A percentile compares a stretch with the other conserved stretches of the same genome.
Conservation (phyloP, 2,329 filamentous ascomycete genomes). For the Botrytis byssoidea region DNA sequence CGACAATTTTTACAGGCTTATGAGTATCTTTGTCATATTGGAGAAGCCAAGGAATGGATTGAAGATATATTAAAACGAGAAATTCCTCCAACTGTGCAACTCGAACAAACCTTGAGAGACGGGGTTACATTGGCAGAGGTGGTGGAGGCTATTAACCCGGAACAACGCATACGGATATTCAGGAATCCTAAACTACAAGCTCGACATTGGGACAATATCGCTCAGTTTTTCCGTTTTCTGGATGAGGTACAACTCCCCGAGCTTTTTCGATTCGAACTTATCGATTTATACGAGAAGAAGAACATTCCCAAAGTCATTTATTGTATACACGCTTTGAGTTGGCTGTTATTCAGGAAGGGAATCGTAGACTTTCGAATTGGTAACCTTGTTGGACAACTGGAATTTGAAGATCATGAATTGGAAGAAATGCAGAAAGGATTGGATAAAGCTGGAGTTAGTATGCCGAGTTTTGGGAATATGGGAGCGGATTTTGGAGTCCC, state of each 20-base stretch:
- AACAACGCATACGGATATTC: slow-evolving; percentile 78
- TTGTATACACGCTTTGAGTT: slow-evolving; percentile 95
- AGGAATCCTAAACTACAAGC: slow-evolving; percentile 82
- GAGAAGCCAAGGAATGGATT: slow-evolving; percentile 99
- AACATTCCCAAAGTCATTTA: slow-evolving; percentile 99
- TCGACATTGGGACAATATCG: slow-evolving; percentile 96
- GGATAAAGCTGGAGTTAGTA: slow-evolving; percentile 89
- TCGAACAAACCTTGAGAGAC: slow-evolving; percentile 89
- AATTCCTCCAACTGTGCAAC: slow-evolving; percentile 87
- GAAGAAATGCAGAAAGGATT: slow-evolving; percentile 96
- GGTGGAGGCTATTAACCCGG: slow-evolving; percentile 82
- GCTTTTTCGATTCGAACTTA: slow-evolving; percentile 93
- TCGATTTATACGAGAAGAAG: slow-evolving; percentile 98
- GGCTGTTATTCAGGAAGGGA: slow-evolving; percentile 93
- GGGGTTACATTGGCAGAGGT: slow-evolving; percentile 94
- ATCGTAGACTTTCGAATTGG: slow-evolving; percentile 95
- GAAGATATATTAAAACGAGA: slow-evolving; percentile 82
- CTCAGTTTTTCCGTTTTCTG: slow-evolving; percentile 90
- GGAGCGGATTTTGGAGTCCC: slow-evolving; percentile 84
- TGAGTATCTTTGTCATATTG: slow-evolving; percentile 97
- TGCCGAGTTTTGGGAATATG: slow-evolving; percentile 98
- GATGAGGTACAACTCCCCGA: slow-evolving; percentile 91
- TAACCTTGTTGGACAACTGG: slow-evolving; percentile 91
- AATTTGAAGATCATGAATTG: slow-evolving; percentile 96
- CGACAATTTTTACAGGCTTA: slow-evolving; percentile 95